Conservation (phyloP, 176 grass and related monocot genomes). For the barley (Hordeum vulgare) region DNA sequence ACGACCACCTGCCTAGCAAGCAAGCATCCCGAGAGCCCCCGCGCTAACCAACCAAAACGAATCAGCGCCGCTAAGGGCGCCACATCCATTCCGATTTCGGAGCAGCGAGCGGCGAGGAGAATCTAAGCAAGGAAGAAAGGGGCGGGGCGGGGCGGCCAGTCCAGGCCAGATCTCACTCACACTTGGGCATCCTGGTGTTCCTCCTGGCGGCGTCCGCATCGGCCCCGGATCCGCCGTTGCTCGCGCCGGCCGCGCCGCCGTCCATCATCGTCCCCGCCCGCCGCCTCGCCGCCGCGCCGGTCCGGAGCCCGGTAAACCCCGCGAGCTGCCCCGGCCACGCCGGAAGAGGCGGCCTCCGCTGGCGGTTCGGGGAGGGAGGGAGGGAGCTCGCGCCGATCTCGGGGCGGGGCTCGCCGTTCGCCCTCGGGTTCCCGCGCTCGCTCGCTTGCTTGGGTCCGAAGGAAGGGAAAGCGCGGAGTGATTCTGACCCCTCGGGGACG, state of each 20-base stretch:
- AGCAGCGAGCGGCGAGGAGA: not conserved
- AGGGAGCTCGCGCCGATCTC: constrained; percentile 7
- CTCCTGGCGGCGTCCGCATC: constrained; percentile 35
- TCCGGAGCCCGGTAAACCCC: not conserved
- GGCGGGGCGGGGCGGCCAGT: not conserved
- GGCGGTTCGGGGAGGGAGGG: not conserved
- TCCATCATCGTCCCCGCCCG: constrained; percentile 22
- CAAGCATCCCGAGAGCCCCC: not conserved
- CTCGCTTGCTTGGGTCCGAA: constrained; percentile 4
- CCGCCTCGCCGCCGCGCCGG: no score
- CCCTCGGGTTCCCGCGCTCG: not conserved
- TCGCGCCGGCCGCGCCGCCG: constrained; percentile 14
- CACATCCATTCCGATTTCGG: not conserved
- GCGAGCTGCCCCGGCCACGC: not conserved
- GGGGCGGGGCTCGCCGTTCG: not conserved
- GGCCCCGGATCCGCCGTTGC: constrained; percentile 43
- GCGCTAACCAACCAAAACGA: not conserved
- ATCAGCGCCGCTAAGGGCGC: not conserved
- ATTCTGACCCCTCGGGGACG: not conserved
- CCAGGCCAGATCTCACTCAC: constrained; percentile 50
- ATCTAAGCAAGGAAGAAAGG: not conserved
- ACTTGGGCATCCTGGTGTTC: constrained; percentile 66
- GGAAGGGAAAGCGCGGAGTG: not conserved
- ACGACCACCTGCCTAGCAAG: no score
- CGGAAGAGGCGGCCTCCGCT: not conserved